Evolutionary conservation across 176 grass and related monocot species (phyloP).

Genomic region (Lolium perenne): DNA sequence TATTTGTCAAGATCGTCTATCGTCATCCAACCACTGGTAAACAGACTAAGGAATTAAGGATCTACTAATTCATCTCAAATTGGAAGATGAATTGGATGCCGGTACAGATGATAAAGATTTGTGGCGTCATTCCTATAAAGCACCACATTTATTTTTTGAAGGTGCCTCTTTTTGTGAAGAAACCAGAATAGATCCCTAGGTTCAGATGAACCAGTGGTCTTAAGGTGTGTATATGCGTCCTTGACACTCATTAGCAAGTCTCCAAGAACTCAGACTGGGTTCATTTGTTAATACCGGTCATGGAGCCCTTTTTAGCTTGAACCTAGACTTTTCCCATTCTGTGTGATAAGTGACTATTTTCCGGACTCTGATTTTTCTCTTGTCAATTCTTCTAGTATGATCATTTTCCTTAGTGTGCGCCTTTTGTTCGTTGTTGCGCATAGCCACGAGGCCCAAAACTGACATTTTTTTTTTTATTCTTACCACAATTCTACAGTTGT

Average conservation of each 20-base stretch:
- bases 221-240: constrained; percentile 29
- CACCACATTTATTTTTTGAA: constrained; percentile 33
- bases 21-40: constrained; percentile 11
- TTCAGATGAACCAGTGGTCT: constrained; percentile 41
- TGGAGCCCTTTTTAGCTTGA: constrained; percentile 24
- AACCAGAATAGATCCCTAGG: constrained; percentile 17
- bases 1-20: constrained; percentile 30
- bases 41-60: constrained; percentile 20
- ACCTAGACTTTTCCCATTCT: constrained; percentile 32
- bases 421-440: constrained; percentile 59
- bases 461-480: constrained; percentile 32
- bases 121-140: constrained; percentile 33
- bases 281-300: constrained; percentile 43
- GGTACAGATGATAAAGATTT: constrained; percentile 28
- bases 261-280: constrained; percentile 24
- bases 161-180: constrained; percentile 35
- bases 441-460: constrained; percentile 36
- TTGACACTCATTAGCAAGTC: constrained; percentile 30
- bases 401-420: constrained; percentile 24
- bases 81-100: constrained; percentile 26
- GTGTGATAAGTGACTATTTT: constrained; percentile 29
- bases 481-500: constrained; percentile 38
- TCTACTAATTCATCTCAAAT: constrained; percentile 28
- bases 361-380: background rate
- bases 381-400: constrained; percentile 28